Evolutionary conservation across 805 yeast species (phyloP).

Genomic region (Cephaloascus fragrans): DNA sequence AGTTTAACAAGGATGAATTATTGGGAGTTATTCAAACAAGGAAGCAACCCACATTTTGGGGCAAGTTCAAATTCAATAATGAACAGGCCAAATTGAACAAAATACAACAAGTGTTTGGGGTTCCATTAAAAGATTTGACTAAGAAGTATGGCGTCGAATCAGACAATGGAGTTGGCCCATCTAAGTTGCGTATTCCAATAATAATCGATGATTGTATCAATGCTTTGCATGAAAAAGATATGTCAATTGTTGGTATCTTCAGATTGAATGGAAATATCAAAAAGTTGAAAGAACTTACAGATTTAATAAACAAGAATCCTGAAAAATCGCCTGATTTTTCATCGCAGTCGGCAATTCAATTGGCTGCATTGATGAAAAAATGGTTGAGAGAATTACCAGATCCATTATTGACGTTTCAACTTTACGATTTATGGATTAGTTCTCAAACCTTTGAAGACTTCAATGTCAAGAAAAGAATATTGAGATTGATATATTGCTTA

Average conservation of each 20-base stretch:
- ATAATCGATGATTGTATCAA: constrained; percentile 78
- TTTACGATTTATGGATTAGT: constrained; percentile 72
- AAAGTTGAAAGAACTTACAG: constrained; percentile 63
- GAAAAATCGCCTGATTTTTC: constrained; percentile 60
- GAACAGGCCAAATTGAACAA: constrained; percentile 14
- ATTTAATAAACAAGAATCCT: constrained; percentile 65
- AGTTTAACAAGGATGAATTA: constrained; percentile 23
- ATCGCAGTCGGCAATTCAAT: constrained; percentile 77
- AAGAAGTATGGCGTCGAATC: constrained; percentile 74
- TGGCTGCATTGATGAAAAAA: constrained; percentile 87
- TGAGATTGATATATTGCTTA: constrained; percentile 61
- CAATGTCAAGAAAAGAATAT: constrained; percentile 38
- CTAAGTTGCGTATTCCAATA: constrained; percentile 71
- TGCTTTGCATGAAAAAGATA: constrained; percentile 80
- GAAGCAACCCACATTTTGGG: constrained; percentile 42
- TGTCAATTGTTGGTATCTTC: constrained; percentile 94
- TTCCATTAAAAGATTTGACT: constrained; percentile 60
- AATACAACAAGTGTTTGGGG: constrained; percentile 54
- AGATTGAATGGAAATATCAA: constrained; percentile 94
- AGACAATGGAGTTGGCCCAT: constrained; percentile 76
- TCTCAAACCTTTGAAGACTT: constrained; percentile 41
- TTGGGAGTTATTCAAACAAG: constrained; percentile 29
- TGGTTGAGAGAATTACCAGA: constrained; percentile 89
- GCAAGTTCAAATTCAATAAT: constrained; percentile 33
- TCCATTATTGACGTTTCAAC: constrained; percentile 69